Base-by-base conservation (phyloP, 2,329 filamentous ascomycete genomes). In the Trichoderma breve region DNA sequence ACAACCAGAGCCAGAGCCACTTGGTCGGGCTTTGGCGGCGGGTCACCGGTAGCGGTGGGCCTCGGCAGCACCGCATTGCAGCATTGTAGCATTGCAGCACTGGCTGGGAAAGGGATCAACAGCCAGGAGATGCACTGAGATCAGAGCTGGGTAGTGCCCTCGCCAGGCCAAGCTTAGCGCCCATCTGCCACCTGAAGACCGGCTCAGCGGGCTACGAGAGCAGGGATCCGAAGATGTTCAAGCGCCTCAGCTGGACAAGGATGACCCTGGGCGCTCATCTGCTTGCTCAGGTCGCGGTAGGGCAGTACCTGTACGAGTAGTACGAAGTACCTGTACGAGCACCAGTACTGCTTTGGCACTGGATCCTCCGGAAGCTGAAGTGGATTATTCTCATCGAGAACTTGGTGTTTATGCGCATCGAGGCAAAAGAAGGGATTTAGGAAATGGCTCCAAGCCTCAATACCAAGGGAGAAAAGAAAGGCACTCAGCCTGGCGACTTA, bases 141-240 rank as follows among this genome's bases (percentile, higher is more conserved):
- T 71, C 60, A 71, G 21, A 58, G 58, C 57, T 18, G 39, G 61
- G 51, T 43, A 28, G 24, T 21, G 34, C 39, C 21, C 32, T 28
- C 34, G 61, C 51, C 67, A 57, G 66, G 51, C 57, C 30, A 51
- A 66, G 70, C 64, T 68, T 72, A 58, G 70, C 64, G 53, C 64
- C 34, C 47, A 64, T 65, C 70, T 72, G 47, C 71, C 71, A 72
- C 60, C 71, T 72, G 71, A 65, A 63, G 67, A 60, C 60, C 58
- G 60, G 51, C 65, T 36, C 60, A 39, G 61, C 66, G 66, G 58
- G 60, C 60, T 39, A 53, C 43, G 28, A 57, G 55, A 57, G 34
- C 53, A 61, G 55, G 53, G 70, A 43, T 39, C 70, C 18, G 15
- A 30, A 70, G 28, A 51, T 15, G 66, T 53, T 70, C 66, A 70